A percentile compares a stretch with the other conserved stretches of the same genome.
Evolutionary conservation across 805 yeast species (phyloP).

Genomic region (Candida jianshihensis): DNA sequence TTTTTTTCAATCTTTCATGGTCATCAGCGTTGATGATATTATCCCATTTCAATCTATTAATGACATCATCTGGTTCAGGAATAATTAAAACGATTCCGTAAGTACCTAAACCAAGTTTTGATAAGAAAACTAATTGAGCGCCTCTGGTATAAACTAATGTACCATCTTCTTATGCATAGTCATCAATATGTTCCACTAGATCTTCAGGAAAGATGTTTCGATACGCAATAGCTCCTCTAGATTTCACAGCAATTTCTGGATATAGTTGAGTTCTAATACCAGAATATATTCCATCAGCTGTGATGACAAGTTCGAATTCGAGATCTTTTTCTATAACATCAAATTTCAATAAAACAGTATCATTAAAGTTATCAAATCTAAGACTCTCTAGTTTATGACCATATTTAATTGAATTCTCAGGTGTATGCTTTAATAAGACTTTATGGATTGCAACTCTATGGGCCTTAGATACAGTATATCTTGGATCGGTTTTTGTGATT

Average conservation of each 20-base stretch:
- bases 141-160: neutral
- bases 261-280: neutral
- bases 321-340: neutral
- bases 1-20: neutral
- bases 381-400: neutral
- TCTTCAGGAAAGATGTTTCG: slow-evolving; percentile 1
- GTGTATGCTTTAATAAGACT: neutral
- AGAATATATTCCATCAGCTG: slow-evolving; percentile 5
- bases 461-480: neutral
- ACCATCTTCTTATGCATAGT: neutral
- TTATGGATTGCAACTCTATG: slow-evolving; percentile 1
- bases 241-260: neutral
- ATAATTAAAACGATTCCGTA: slow-evolving; percentile 1
- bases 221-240: slow-evolving; percentile 1
- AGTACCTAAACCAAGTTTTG: neutral
- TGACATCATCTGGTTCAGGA: neutral
- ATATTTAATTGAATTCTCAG: slow-evolving; percentile 1
- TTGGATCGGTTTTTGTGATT: neutral
- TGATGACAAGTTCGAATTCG: slow-evolving; percentile 1
- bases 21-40: neutral
- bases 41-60: neutral
- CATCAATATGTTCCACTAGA: neutral
- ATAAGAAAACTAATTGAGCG: neutral
- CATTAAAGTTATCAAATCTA: neutral
- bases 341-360: neutral